These are phyloP conservation scores for Aspergillus sp. DNA, from an alignment of 2,329 filamentous ascomycete species.

Conservation along the genomic window DNA sequence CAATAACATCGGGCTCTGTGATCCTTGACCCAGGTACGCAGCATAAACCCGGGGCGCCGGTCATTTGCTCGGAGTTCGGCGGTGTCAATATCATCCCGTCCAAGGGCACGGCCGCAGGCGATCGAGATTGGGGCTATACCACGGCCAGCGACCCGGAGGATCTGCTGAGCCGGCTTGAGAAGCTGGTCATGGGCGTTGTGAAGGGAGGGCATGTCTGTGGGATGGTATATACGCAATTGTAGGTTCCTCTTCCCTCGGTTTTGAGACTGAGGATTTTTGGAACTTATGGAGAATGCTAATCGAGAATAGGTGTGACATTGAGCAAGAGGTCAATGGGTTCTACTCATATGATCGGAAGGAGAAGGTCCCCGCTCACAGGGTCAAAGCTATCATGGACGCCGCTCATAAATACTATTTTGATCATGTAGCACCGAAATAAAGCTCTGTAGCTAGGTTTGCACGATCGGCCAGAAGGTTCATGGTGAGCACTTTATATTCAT, in stretches of 20 bases:
- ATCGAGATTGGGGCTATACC: slow-evolving; percentile 66
- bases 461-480: neutral
- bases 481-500: too few species aligned
- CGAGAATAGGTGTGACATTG: slow-evolving; percentile 52
- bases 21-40: slow-evolving; percentile 48
- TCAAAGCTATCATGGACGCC: slow-evolving; percentile 59
- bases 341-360: slow-evolving; percentile 62
- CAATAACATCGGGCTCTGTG: slow-evolving; percentile 35
- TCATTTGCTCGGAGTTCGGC: slow-evolving; percentile 68
- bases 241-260: slow-evolving; percentile 28
- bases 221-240: slow-evolving; percentile 67
- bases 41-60: slow-evolving; percentile 57
- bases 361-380: slow-evolving; percentile 58
- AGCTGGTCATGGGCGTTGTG: slow-evolving; percentile 59
- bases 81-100: slow-evolving; percentile 64
- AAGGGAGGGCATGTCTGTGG: slow-evolving; percentile 59
- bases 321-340: slow-evolving; percentile 68
- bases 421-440: slow-evolving; percentile 14
- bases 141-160: slow-evolving; percentile 62
- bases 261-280: neutral
- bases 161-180: slow-evolving; percentile 58
- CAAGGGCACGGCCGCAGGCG: slow-evolving; percentile 40
- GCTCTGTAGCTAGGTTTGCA: neutral
- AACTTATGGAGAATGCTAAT: neutral
- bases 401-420: slow-evolving; percentile 50